phyloP scores from a whole-genome alignment of 139 green algal genomes.

The Picochlorum sp. region DNA sequence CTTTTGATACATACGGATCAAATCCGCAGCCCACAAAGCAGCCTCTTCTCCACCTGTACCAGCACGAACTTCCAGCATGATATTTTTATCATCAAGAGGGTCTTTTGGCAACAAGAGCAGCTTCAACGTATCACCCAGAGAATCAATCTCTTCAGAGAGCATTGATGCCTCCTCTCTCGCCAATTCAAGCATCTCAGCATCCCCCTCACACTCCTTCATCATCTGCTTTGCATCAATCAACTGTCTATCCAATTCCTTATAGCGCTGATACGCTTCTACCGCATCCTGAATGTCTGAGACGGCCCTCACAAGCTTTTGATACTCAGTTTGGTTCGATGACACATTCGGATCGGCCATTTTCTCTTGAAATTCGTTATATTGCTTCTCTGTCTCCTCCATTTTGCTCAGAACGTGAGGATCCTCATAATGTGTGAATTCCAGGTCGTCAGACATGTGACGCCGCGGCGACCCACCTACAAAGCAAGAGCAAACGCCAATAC shows the following conservation, averaged over 20 bases:
- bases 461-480: no score
- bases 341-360: slow-evolving; percentile 73
- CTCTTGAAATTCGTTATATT: slow-evolving; percentile 47
- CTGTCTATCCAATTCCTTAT: slow-evolving; percentile 46
- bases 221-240: slow-evolving; percentile 55
- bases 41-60: slow-evolving; percentile 80
- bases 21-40: slow-evolving; percentile 66
- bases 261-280: slow-evolving; percentile 46
- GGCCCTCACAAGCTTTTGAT: slow-evolving; percentile 65
- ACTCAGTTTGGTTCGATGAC: slow-evolving; percentile 54
- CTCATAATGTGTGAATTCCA: slow-evolving; percentile 11
- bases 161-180: slow-evolving; percentile 54
- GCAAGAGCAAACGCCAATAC: no score
- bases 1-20: slow-evolving; percentile 64
- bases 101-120: slow-evolving; percentile 83
- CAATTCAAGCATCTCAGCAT: slow-evolving; percentile 65
- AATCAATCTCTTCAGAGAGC: slow-evolving; percentile 16
- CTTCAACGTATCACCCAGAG: slow-evolving; percentile 58
- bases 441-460: no score
- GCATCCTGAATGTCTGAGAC: slow-evolving; percentile 60
- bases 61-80: slow-evolving; percentile 82
- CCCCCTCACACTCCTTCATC: slow-evolving; percentile 48
- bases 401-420: slow-evolving; percentile 50
- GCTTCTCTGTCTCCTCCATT: slow-evolving; percentile 31
- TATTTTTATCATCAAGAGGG: slow-evolving; percentile 83